Evolutionary conservation across 768 basidiomycete species (phyloP), one percentile per base, ranked within the genome.

Genomic region (Naematelia aurantialba): DNA sequence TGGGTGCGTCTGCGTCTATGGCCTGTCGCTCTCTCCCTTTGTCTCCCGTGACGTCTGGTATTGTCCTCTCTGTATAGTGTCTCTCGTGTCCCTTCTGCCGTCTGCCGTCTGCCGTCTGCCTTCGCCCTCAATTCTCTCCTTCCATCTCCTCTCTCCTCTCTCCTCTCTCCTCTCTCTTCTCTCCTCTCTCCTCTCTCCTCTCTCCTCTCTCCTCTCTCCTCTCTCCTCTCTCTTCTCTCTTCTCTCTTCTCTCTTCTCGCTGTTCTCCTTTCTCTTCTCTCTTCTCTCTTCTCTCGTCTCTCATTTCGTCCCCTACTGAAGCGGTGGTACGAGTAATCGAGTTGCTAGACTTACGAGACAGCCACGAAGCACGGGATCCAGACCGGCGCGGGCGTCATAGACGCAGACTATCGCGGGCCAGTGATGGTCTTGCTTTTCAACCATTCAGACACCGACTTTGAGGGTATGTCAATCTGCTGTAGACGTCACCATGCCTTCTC

Each of bases 361-460:
- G 96, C 96, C 19, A 89, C 89, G 14, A 99, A 99, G 74, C 92
- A 90, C 76, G 91, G 91, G 85, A 97, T 98, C 59, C 89, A 93
- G 73, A 98, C 94, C 0, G 96, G 96, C 1, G 96, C 96, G 11
- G 96, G 94, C 21, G 96, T 99, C 5, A 84, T 99, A 52, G 96
- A 99, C 63, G 89, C 91, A 5, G 96, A 99, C 76, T 98, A 99
- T 78, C 83, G 96, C 54, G 96, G 96, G 21, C 80, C 85, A 12
- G 84, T 99, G 47, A 91, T 87, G 71, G 89, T 98, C 31, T 81
- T 99, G 26, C 81, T 99, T 45, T 97, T 91, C 84, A 98, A 99
- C 75, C 83, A 86, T 56, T 88, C 88, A 0, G 90, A 96, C 76
- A 81, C 84, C 59, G 91, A 97, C 69, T 99, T 97, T 72, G 80